Percentiles rank a stretch among this genome's conserved stretches.
phyloP scores from a whole-genome alignment of 2,329 filamentous ascomycete species.

The Fusarium bulbicola region DNA sequence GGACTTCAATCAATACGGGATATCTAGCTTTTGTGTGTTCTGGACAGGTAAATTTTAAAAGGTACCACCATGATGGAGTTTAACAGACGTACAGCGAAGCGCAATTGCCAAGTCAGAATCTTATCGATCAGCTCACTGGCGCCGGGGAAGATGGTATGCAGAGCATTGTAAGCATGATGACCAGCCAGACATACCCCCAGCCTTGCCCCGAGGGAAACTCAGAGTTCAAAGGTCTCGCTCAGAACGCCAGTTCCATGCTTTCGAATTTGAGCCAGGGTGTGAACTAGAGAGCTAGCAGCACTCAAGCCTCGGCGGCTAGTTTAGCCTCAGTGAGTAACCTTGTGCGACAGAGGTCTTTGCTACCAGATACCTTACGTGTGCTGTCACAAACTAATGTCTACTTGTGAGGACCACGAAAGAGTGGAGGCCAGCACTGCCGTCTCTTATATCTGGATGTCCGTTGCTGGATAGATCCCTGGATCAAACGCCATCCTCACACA shows the following conservation, averaged over 20 bases:
- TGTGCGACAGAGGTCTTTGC: fast-evolving
- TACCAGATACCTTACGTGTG: fast-evolving
- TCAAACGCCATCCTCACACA: fast-evolving
- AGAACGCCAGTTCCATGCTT: background rate
- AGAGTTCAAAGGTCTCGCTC: background rate
- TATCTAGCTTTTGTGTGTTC: background rate
- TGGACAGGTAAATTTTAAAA: fast-evolving
- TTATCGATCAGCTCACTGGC: background rate
- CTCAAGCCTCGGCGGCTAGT: background rate
- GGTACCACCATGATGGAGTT: too few relatives aligned
- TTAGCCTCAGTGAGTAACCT: fast-evolving
- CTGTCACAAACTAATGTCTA: too few relatives aligned
- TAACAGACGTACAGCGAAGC: background rate
- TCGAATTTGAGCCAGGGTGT: fast-evolving
- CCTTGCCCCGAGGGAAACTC: background rate
- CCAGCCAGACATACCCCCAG: background rate
- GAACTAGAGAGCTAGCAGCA: background rate
- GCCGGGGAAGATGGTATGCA: fast-evolving
- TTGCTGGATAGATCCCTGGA: fast-evolving
- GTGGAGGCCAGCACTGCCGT: fast-evolving
- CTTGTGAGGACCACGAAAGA: fast-evolving
- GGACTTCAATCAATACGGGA: fast-evolving
- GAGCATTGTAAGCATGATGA: fast-evolving
- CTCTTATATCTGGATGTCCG: fast-evolving
- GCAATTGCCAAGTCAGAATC: background rate